Percentiles rank a stretch among this genome's conserved stretches.
These are phyloP conservation scores for Kuraishia piskuri DNA, from an alignment of 805 yeast genomes.

Conservation along the genomic window DNA sequence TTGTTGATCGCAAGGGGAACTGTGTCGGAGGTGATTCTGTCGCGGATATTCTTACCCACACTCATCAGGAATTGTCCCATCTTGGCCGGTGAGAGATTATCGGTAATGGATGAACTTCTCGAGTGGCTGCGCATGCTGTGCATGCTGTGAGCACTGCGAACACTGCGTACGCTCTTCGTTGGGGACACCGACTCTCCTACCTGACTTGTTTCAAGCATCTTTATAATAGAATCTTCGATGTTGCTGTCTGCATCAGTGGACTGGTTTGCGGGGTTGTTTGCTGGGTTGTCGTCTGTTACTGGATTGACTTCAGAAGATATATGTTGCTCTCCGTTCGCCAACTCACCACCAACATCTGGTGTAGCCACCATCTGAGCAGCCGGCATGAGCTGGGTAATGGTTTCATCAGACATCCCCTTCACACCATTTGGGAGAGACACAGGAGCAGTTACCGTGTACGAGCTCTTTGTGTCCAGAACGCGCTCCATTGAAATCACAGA, in stretches of 20 bases:
- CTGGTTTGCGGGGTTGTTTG: background rate
- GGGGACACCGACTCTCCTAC: conserved; percentile 14
- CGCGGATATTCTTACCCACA: conserved; percentile 4
- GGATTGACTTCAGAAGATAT: too few relatives aligned
- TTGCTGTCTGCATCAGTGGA: background rate
- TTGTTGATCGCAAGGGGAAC: background rate
- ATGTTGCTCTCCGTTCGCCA: background rate
- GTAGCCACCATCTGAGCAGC: background rate
- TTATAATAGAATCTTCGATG: conserved; percentile 2
- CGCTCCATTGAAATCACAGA: conserved; percentile 20
- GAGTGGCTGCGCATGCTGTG: conserved; percentile 2
- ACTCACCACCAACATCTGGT: background rate
- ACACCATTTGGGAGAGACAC: conserved; percentile 13
- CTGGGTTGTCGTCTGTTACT: background rate
- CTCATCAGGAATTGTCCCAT: conserved; percentile 5
- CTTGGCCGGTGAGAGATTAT: conserved; percentile 3
- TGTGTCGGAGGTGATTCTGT: background rate
- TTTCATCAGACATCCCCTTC: conserved; percentile 14
- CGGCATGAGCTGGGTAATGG: conserved; percentile 8
- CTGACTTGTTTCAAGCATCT: conserved; percentile 1
- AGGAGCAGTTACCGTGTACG: conserved; percentile 9
- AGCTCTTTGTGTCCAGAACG: conserved; percentile 13
- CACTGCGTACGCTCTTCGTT: background rate
- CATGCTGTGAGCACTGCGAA: background rate
- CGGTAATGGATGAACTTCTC: conserved; percentile 5